phyloP scores from a whole-genome alignment of 2,329 filamentous ascomycete species.

The Paracorniculantispora psalliotae region DNA sequence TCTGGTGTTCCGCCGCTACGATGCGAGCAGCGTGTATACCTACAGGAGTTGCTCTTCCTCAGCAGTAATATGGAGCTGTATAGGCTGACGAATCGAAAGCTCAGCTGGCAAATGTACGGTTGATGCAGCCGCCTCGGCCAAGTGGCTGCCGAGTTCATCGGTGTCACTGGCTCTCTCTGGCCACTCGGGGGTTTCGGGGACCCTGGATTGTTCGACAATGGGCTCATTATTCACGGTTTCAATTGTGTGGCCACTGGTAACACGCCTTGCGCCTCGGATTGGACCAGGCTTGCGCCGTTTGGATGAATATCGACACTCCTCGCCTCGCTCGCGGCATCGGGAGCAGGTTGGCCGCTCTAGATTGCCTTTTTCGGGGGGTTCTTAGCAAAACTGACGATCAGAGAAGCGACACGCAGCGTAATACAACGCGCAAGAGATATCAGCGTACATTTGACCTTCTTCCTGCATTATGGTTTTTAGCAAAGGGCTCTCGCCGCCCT shows the following conservation, averaged over 20 bases:
- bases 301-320: slow-evolving; percentile 14
- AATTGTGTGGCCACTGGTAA: not conserved
- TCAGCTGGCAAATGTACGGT: not conserved
- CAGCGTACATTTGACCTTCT: slow-evolving; percentile 15
- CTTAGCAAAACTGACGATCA: not conserved
- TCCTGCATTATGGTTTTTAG: not conserved
- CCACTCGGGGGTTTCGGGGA: not conserved
- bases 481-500: not conserved
- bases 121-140: not conserved
- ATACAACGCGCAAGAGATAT: not conserved
- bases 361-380: slow-evolving; percentile 7
- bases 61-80: not conserved
- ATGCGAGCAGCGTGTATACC: not conserved
- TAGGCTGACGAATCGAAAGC: not conserved
- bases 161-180: not conserved
- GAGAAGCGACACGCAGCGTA: not conserved
- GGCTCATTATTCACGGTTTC: not conserved
- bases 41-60: slow-evolving; percentile 4
- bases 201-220: not conserved
- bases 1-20: not conserved
- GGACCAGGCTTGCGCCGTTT: slow-evolving; percentile 16
- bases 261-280: slow-evolving; percentile 1
- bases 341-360: slow-evolving; percentile 13
- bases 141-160: not conserved
- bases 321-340: slow-evolving; percentile 11